Conservation (phyloP, 1,139 yeast species). For the Blastobotrys elegans region DNA sequence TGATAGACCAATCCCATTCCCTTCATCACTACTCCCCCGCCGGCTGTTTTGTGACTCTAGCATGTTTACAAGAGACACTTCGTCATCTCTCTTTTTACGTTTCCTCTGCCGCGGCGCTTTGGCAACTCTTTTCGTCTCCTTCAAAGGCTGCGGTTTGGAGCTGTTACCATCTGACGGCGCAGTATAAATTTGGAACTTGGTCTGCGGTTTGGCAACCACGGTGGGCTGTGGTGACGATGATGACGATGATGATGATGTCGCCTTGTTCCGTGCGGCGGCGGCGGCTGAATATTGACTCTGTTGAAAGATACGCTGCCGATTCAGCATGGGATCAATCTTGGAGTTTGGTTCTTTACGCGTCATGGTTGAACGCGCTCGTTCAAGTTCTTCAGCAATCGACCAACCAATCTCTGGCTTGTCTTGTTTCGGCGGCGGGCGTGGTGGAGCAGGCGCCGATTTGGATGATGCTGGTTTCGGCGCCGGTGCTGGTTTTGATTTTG, state of each 20-base stretch:
- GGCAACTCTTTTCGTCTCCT: not conserved
- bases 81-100: constrained; percentile 7
- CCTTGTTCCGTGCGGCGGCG: constrained; percentile 4
- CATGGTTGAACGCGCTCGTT: constrained; percentile 46
- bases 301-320: constrained; percentile 17
- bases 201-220: constrained; percentile 2
- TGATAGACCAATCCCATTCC: constrained; percentile 22
- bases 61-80: not conserved
- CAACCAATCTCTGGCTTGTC: constrained; percentile 21
- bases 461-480: not conserved
- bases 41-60: too few relatives aligned
- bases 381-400: constrained; percentile 63
- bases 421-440: not conserved
- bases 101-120: not conserved
- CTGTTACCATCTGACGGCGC: constrained; percentile 7
- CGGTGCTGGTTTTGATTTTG: constrained; percentile 1
- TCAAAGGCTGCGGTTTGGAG: constrained; percentile 4
- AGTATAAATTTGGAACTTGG: constrained; percentile 15
- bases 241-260: not conserved
- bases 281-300: constrained; percentile 14
- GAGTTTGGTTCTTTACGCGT: constrained; percentile 19
- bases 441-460: not conserved
- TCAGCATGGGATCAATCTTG: constrained; percentile 28
- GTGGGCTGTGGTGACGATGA: not conserved
- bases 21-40: not conserved